Base-by-base conservation (phyloP, 768 basidiomycete species). In the Suillus sp. region DNA sequence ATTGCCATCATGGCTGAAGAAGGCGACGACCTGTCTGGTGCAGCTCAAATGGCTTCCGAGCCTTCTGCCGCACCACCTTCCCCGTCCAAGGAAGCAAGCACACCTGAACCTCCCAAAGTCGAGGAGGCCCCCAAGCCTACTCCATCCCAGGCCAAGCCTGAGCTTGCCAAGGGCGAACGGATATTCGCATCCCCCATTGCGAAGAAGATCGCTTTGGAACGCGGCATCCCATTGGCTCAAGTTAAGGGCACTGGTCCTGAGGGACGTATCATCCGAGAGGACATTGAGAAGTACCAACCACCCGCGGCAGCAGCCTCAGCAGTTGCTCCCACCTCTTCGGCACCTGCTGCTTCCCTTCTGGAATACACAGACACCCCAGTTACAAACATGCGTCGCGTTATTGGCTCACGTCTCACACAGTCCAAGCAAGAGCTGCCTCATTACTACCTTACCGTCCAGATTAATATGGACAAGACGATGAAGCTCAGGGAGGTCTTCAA, bases 401-500 rank as follows among this genome's bases (percentile, higher is more conserved):
- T 99, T 73, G 97, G 93, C 62, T 69, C 86, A 45, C 92, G 97
- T 68, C 86, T 99, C 67, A 87, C 89, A 0, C 92, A 98, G 79
- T 93, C 93, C 64, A 99, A 97, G 79, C 90, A 93, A 77, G 90
- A 94, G 69, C 72, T 95, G n/a, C 97, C 97, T 5, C 96, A 99
- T 76, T 99, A 96, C 80, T 99, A 99, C 78, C 78, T 98, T 69
- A 98, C 97, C 4, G 86, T 93, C 48, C 93, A 98, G 71, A 84
- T 99, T 75, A 90, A 91, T 81, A 97, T 99, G 95, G 96, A 94
- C 83, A 92, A 93, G 82, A 89, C 95, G 22, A 75, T 92, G 73
- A 99, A 97, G 79, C 84, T 99, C 66, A 85, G 97, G 56, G 89
- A 96, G 78, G 90, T 98, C 66, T 99, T 99, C 82, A 99, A 99